Base-by-base conservation (phyloP, 306 rosid genomes). In the Biancaea sappan region DNA sequence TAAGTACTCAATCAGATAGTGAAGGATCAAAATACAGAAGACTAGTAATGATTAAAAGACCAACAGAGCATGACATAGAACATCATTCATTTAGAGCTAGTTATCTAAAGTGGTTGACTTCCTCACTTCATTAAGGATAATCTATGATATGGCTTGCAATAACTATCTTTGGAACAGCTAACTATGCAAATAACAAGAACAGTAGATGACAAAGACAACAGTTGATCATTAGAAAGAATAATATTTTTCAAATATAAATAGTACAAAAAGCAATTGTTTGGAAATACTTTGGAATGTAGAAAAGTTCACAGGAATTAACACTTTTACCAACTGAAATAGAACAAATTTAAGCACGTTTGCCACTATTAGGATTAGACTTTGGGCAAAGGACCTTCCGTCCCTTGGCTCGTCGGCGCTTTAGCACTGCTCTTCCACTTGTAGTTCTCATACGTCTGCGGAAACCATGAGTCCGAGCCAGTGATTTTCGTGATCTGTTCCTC, bases 301-400 rank as follows among this genome's bases (percentile, higher is more conserved):
- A 21, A 38, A 66, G 57, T 64, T 43, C 29, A 31, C 19, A 65
- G 72, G 41, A 76, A 56, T 19, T 10, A 71, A 66, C n/a, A 26
- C 29, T 75, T 38, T 64, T 75, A 73, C 77, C 75, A 59, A 66
- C 52, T 64, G 5, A 70, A 64, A 73, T 47, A 41, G 71, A 41
- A 72, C 7, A 51, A 52, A 40, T 61, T 68, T 82, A 84, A 32
- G 85, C 72, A 6, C 84, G 75, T 77, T 88, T 90, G 57, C 98
- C 99, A 25, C 93, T 90, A 43, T 72, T 87, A 64, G 96, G 87
- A 43, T 95, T 74, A 29, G 94, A 72, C 80, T 95, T 95, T 3
- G 98, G 85, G 92, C 99, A 95, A 56, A 90, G 97, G 66, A 92
- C 43, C 84, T 83, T 95, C 26, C 99, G 85, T 9, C 98, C 99